Base-by-base conservation (phyloP, 202 grass and related monocot species). In the Hordeum pubiflorum region DNA sequence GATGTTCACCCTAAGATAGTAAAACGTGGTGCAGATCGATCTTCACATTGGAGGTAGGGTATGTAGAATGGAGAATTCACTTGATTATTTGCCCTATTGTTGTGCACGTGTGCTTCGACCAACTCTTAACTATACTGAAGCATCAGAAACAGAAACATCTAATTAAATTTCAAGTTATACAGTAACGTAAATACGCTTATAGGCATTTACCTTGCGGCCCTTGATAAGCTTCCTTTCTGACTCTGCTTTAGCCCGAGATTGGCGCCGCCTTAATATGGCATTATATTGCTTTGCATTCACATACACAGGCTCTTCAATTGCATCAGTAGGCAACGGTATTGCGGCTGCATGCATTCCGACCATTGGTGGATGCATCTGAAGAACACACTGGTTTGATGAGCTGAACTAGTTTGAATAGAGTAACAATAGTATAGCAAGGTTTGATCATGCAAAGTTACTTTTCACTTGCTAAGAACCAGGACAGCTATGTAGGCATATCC, bases 201-300 rank as follows among this genome's bases (percentile, higher is more conserved):
- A 21, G 62, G 60, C 59, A 86, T 68, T 70, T 95, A 96, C 96
- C 92, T 99, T 99, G 70, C 96, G 96, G 56, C 24, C 77, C 92
- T 99, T 99, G 62, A 86, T 64, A 84, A 99, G 84, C 63, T 96
- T 99, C 81, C 86, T 95, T 92, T 93, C 89, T 72, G 90, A 91
- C 82, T 99, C 96, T 83, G 96, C 92, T 99, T 99, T 99, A 63
- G 96, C 96, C 69, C 96, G 85, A 82, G 96, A 96, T 56, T 99
- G 96, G 13, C 96, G 89, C 7, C 92, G 92, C 75, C 96, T 90
- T 89, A 99, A 84, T 74, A 99, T 99, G 36, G 91, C 96, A 89
- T 95, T 94, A 78, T 99, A 96, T 81, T 99, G 96, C 36, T 99
- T 99, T 32, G 96, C 96, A 29, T 99, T 99, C 34, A 99, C 96